Percentiles rank a stretch among this genome's conserved stretches.
Evolutionary conservation across 148 eudicot genomes (phyloP).

Genomic region (Arctostaphylos glauca): DNA sequence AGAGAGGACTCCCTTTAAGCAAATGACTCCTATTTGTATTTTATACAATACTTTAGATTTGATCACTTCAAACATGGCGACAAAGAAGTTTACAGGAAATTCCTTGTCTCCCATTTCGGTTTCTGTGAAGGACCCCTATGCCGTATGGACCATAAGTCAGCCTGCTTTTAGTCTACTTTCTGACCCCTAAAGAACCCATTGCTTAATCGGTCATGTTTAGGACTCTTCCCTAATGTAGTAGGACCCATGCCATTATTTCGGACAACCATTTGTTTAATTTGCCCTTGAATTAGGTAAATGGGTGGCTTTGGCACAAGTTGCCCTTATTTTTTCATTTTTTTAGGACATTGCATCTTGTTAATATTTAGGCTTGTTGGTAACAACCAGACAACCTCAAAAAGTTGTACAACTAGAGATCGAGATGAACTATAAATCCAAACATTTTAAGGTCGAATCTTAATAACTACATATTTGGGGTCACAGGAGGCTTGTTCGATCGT

Average conservation of each 20-base stretch:
- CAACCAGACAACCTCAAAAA: neutral
- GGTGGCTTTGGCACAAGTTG: neutral
- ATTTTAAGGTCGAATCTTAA: too few relatives aligned
- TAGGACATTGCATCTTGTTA: neutral
- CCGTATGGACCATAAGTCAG: constrained; percentile 26
- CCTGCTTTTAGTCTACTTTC: constrained; percentile 1
- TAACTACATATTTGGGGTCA: too few relatives aligned
- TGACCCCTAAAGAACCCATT: neutral
- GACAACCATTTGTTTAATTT: too few relatives aligned
- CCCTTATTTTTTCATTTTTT: neutral
- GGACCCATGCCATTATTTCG: constrained; percentile 6
- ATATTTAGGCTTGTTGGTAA: neutral
- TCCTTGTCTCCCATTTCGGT: constrained; percentile 38
- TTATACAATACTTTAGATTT: neutral
- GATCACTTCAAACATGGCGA: constrained; percentile 31
- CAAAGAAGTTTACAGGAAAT: constrained; percentile 19
- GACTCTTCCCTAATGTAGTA: constrained; percentile 8
- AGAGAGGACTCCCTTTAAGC: constrained; percentile 8
- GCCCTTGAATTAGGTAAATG: too few relatives aligned
- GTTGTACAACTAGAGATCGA: too few relatives aligned
- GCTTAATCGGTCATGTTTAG: constrained; percentile 9
- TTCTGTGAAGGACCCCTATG: constrained; percentile 21
- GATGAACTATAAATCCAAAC: too few relatives aligned
- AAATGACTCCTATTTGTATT: constrained; percentile 2
- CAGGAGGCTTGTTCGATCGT: too few relatives aligned